Evolutionary conservation across 2,329 filamentous ascomycete genomes (phyloP), one percentile per base, ranked within the genome.

Genomic region (Penicillium sp.): DNA sequence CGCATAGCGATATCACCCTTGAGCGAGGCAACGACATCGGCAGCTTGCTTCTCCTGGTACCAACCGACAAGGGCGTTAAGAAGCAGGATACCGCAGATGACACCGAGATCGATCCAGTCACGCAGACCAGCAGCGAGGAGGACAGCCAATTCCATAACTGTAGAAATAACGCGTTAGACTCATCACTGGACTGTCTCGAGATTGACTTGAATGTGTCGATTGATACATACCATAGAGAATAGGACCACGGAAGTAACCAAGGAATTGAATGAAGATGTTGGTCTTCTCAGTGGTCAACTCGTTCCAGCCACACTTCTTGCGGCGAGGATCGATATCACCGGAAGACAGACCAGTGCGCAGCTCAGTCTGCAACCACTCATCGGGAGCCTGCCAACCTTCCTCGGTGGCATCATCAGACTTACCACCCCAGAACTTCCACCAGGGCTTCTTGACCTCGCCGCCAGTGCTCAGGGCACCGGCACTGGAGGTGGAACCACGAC

Each of bases 1-100:
- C 78, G 82, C 79, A 86, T 82, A 55, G 82, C 82, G 58, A 87
- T 86, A 57, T 86, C 82, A 69, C 82, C 82, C 72, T 85, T 85
- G 45, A 86, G 69, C 47, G 72, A 77, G 39, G 82, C 82, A 56
- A 85, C 82, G 56, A 85, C 81, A 66, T 86, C 82, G 51, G 81
- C 82, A 54, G 82, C 82, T 67, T 85, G 82, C 71, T 86, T 86
- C 68, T 86, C 82, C 64, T 85, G 82, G 65, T 86, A 85, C 77
- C 82, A 86, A 71, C 82, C 82, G 62, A 85, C 82, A 48, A 80
- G 69, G 50, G 82, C 82, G 69, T 87, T 87, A 47, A 87, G 79
- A 59, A 81, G 54, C 39, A 87, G 70, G 65, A 87, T 86, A 71
- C 76, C 82, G 55, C 81, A 77, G 62, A 86, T 86, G 63, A 87